Evolutionary conservation across 257 asterid species (phyloP), one percentile per base, ranked within the genome.

Genomic region (Nemophila menziesii): DNA sequence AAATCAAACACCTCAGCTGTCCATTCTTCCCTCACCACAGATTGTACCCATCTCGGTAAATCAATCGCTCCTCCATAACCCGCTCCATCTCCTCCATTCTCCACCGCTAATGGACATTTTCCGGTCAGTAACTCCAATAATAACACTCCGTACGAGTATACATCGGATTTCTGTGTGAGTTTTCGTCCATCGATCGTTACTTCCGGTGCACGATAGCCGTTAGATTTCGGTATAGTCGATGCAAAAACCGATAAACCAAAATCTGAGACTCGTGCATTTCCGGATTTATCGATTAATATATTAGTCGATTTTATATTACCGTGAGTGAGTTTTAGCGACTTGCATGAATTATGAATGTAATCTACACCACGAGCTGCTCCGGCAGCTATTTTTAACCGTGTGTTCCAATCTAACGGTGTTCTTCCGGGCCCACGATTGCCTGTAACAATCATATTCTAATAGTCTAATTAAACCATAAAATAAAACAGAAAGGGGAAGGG

Each of bases 1-100:
- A 84, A 61, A 65, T 89, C 98, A 11, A 89, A 89, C 43, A 89
- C 98, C 62, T 89, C 98, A 1, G 98, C 92, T 0, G 98, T 89
- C 98, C 98, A 89, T 65, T 89, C 98, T 67, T 89, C 98, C 13
- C 98, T 70, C 68, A 89, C 98, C 15, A 89, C 94, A 14, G 93
- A 78, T 58, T 80, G 98, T 42, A 89, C 98, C 98, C 98, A 89
- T 73, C 95, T 74, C 0, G 98, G 98, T 39, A 89, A 60, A 63
- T 89, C 96, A 1, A 87, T 23, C 0, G 65, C 74, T 42, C 86
- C 90, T 15, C 72, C 57, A 16, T 64, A 72, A 38, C 77, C 85
- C 3, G 65, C 41, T 16, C 74, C 75, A 0, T 74, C 72, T 2
- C 70, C 74, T 0, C 61, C 54, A 7, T 39, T 60, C 46, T 80